phyloP scores from a whole-genome alignment of 139 green algal species.

The Nannochloris sp. region DNA sequence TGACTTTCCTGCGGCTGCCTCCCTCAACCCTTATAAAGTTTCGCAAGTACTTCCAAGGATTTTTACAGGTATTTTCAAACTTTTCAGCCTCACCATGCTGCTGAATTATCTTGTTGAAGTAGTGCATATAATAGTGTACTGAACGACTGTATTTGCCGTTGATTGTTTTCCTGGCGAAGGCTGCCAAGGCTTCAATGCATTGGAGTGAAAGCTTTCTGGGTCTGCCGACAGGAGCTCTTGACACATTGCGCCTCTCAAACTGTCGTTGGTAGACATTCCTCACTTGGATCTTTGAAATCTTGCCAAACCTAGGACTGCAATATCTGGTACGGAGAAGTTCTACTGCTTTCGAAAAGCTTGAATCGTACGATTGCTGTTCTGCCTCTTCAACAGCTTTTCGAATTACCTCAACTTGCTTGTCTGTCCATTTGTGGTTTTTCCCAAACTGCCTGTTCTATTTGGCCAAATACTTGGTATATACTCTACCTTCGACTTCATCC shows the following conservation, averaged over 20 bases:
- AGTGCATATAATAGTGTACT: not conserved
- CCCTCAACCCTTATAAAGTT: not conserved
- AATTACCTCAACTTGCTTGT: not conserved
- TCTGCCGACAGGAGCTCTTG: not conserved
- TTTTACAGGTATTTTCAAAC: not conserved
- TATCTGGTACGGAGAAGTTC: not conserved
- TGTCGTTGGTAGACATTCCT: not conserved
- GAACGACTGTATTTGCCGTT: not conserved
- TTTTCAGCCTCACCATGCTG: not conserved
- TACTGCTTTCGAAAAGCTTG: not conserved
- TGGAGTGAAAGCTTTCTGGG: not conserved
- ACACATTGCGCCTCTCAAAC: not conserved
- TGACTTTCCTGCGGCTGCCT: not conserved
- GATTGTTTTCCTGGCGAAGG: not conserved
- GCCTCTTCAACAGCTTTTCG: not conserved
- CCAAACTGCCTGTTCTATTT: not conserved
- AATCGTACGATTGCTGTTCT: not conserved
- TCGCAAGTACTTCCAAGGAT: not conserved
- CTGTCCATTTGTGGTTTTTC: not conserved
- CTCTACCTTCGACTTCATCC: not conserved
- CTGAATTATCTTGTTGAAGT: not conserved
- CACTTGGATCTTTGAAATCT: not conserved
- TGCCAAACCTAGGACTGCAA: not conserved
- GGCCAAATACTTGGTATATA: not conserved
- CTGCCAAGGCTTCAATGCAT: not conserved